phyloP scores from a whole-genome alignment of 305 asterid genomes.

The Plantago lanceolata region DNA sequence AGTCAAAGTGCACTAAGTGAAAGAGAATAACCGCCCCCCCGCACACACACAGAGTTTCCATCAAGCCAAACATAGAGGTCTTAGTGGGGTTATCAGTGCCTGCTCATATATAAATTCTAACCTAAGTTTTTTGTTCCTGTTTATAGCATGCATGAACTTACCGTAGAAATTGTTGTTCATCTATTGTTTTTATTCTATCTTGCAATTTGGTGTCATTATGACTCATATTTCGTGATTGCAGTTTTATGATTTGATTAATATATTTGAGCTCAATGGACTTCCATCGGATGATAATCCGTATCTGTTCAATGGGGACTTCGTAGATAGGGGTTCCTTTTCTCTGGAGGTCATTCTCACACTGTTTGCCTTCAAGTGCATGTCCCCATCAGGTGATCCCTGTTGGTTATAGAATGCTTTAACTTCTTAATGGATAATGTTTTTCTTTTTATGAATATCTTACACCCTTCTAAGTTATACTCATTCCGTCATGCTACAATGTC shows the following conservation, averaged over 20 bases:
- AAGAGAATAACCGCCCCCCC: too few species aligned
- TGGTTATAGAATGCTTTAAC: not conserved
- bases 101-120: not conserved
- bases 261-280: conserved; percentile 97
- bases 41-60: not conserved
- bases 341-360: conserved; percentile 86
- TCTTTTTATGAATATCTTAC: not conserved
- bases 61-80: not conserved
- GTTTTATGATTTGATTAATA: conserved; percentile 90
- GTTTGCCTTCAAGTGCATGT: conserved; percentile 98
- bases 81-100: not conserved
- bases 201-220: conserved; percentile 22
- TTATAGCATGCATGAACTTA: conserved; percentile 15
- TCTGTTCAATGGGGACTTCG: conserved; percentile 97
- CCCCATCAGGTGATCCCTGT: conserved; percentile 70
- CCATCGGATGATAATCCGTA: conserved; percentile 97
- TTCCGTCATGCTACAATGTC: not conserved
- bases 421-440: not conserved
- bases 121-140: conserved; percentile 16
- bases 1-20: too few species aligned
- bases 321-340: conserved; percentile 95
- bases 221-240: conserved; percentile 39
- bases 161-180: conserved; percentile 9
- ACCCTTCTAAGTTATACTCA: not conserved
- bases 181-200: conserved; percentile 12